phyloP scores from a whole-genome alignment of 2,329 filamentous ascomycete species.

The Penicillium brasilianum region DNA sequence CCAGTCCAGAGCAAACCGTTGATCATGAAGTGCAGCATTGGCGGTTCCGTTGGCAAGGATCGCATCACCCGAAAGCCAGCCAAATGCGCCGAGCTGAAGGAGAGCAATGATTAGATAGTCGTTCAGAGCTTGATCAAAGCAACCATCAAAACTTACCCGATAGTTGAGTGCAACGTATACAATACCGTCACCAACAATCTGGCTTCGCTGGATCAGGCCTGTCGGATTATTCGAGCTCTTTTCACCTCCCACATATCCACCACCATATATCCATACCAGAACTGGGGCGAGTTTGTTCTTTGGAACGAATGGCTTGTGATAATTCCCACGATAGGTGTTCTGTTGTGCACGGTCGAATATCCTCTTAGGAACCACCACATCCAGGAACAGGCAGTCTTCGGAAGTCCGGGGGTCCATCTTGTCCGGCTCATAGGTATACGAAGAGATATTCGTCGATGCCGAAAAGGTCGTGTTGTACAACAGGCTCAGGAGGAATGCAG shows the following conservation, averaged over 20 bases:
- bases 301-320: slow-evolving; percentile 15
- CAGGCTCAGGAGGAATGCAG: slow-evolving; percentile 27
- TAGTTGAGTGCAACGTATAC: slow-evolving; percentile 58
- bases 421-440: slow-evolving; percentile 26
- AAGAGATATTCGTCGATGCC: slow-evolving; percentile 28
- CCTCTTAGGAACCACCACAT: slow-evolving; percentile 42
- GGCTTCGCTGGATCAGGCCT: slow-evolving; percentile 50
- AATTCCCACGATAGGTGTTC: slow-evolving; percentile 14
- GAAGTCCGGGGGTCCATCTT: slow-evolving; percentile 33
- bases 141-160: slow-evolving; percentile 35
- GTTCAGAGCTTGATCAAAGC: background rate
- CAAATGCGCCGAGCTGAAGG: slow-evolving; percentile 52
- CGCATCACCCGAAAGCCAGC: slow-evolving; percentile 53
- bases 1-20: slow-evolving; percentile 63
- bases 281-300: slow-evolving; percentile 37
- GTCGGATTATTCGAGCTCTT: slow-evolving; percentile 45
- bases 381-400: slow-evolving; percentile 47
- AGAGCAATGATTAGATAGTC: background rate
- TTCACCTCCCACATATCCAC: slow-evolving; percentile 50
- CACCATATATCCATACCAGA: slow-evolving; percentile 56
- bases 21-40: slow-evolving; percentile 60
- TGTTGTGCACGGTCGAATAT: slow-evolving; percentile 36
- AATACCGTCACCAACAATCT: slow-evolving; percentile 45
- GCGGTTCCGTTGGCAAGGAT: slow-evolving; percentile 51
- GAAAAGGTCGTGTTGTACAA: slow-evolving; percentile 22